phyloP scores from a whole-genome alignment of 805 yeast genomes.

The Kazachstania kunashirensis region DNA sequence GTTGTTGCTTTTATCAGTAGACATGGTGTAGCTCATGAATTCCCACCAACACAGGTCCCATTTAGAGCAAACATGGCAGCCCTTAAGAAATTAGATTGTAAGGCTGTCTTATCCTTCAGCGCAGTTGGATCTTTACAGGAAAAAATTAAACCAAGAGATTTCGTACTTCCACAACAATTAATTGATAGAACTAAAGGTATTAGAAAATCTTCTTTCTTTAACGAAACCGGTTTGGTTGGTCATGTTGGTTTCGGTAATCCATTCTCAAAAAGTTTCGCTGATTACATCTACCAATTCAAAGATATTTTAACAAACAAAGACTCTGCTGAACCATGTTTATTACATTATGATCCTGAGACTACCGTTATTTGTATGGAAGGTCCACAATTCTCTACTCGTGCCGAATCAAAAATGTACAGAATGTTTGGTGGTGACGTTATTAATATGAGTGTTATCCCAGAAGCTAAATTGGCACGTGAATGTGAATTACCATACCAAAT shows the following conservation, averaged over 20 bases:
- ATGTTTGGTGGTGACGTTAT: slow-evolving; percentile 91
- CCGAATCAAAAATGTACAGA: slow-evolving; percentile 81
- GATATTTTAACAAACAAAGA: slow-evolving; percentile 49
- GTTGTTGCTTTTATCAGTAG: slow-evolving; percentile 91
- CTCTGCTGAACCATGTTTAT: slow-evolving; percentile 50
- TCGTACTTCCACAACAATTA: slow-evolving; percentile 91
- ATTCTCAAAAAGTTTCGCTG: slow-evolving; percentile 66
- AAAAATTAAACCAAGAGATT: slow-evolving; percentile 87
- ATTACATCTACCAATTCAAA: slow-evolving; percentile 49
- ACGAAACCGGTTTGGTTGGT: slow-evolving; percentile 85
- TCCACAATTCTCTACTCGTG: slow-evolving; percentile 94
- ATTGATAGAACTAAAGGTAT: slow-evolving; percentile 96
- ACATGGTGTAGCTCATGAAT: slow-evolving; percentile 86
- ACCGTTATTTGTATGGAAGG: slow-evolving; percentile 98
- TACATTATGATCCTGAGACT: slow-evolving; percentile 59
- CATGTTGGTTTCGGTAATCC: slow-evolving; percentile 98
- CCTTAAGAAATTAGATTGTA: slow-evolving; percentile 75
- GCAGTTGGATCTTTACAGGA: slow-evolving; percentile 94
- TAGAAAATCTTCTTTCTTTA: slow-evolving; percentile 77
- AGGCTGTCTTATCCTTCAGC: slow-evolving; percentile 80
- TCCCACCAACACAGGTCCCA: slow-evolving; percentile 87
- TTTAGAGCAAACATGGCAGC: slow-evolving; percentile 93
- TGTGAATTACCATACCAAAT: slow-evolving; percentile 95
- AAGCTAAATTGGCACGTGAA: slow-evolving; percentile 91
- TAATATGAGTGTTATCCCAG: slow-evolving; percentile 97